These are phyloP conservation scores for Butyriboletus loyo DNA, from an alignment of 768 basidiomycete genomes.

Conservation along the genomic window DNA sequence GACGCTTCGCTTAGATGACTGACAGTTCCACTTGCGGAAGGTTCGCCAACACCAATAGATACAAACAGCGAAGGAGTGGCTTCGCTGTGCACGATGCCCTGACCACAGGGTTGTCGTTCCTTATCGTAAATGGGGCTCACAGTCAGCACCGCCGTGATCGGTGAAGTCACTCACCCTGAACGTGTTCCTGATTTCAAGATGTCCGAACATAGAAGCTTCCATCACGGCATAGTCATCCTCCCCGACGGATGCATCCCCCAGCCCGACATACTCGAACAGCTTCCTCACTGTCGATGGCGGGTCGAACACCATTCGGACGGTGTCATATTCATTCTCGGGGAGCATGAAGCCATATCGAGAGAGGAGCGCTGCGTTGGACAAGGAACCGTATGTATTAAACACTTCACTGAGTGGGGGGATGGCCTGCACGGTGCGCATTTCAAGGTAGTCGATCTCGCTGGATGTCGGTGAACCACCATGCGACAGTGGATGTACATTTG, in stretches of 20 bases:
- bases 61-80: neutral
- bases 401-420: slow-evolving; percentile 54
- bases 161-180: slow-evolving; percentile 21
- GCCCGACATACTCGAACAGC: slow-evolving; percentile 11
- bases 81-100: slow-evolving; percentile 18
- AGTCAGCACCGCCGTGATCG: slow-evolving; percentile 25
- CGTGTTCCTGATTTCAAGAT: slow-evolving; percentile 24
- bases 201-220: slow-evolving; percentile 2
- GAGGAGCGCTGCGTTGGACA: slow-evolving; percentile 65
- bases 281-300: slow-evolving; percentile 14
- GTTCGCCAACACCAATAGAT: neutral
- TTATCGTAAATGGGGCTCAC: slow-evolving; percentile 20
- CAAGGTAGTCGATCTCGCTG: slow-evolving; percentile 42
- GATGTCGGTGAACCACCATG: slow-evolving; percentile 12
- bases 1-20: slow-evolving; percentile 4
- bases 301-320: slow-evolving; percentile 36
- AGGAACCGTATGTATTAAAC: slow-evolving; percentile 75
- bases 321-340: slow-evolving; percentile 70
- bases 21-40: neutral
- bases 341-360: slow-evolving; percentile 70
- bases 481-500: slow-evolving; percentile 6
- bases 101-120: slow-evolving; percentile 14
- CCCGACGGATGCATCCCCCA: slow-evolving; percentile 2
- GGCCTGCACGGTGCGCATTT: slow-evolving; percentile 63
- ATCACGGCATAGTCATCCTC: slow-evolving; percentile 18